A percentile compares a stretch with the other conserved stretches of the same genome.
These are phyloP conservation scores for Cryphonectria nitschkei DNA, from an alignment of 2,329 filamentous ascomycete genomes.

Conservation along the genomic window DNA sequence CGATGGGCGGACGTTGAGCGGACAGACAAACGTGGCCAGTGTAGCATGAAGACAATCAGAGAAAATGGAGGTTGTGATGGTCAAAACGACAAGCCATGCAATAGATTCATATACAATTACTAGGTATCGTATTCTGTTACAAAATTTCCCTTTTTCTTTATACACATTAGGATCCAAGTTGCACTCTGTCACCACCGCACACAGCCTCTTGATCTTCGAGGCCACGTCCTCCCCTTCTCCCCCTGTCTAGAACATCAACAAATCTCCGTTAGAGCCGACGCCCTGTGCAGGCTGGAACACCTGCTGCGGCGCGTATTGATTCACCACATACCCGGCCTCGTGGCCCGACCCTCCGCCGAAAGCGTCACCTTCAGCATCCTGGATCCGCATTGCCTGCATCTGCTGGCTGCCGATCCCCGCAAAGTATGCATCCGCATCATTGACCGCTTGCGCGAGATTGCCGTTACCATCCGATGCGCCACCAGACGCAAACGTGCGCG, in stretches of 20 bases:
- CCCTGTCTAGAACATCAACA: slow-evolving; percentile 62
- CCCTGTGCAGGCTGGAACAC: slow-evolving; percentile 72
- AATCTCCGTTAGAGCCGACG: slow-evolving; percentile 68
- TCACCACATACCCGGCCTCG: slow-evolving; percentile 71
- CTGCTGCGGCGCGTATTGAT: slow-evolving; percentile 78
- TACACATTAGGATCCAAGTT: not conserved
- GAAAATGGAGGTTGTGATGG: not conserved
- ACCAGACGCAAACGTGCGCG: slow-evolving; percentile 40
- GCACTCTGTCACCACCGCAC: too few species aligned
- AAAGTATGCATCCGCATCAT: slow-evolving; percentile 89
- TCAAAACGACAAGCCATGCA: not conserved
- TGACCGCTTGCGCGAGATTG: slow-evolving; percentile 72
- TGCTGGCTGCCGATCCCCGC: slow-evolving; percentile 74
- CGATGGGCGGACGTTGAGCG: not conserved
- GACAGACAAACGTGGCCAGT: not conserved
- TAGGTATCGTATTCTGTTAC: not conserved
- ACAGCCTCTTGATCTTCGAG: not conserved
- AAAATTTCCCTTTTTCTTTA: not conserved
- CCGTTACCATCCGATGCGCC: slow-evolving; percentile 41
- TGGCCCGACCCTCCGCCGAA: slow-evolving; percentile 63
- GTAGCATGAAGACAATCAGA: not conserved
- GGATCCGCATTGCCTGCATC: slow-evolving; percentile 72
- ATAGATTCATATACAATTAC: not conserved
- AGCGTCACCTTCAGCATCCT: slow-evolving; percentile 58
- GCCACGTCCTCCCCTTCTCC: not conserved